Percentiles rank a stretch among this genome's conserved stretches.
Conservation (phyloP, 2,329 filamentous ascomycete species). For the Aspergillus pseudotamarii region DNA sequence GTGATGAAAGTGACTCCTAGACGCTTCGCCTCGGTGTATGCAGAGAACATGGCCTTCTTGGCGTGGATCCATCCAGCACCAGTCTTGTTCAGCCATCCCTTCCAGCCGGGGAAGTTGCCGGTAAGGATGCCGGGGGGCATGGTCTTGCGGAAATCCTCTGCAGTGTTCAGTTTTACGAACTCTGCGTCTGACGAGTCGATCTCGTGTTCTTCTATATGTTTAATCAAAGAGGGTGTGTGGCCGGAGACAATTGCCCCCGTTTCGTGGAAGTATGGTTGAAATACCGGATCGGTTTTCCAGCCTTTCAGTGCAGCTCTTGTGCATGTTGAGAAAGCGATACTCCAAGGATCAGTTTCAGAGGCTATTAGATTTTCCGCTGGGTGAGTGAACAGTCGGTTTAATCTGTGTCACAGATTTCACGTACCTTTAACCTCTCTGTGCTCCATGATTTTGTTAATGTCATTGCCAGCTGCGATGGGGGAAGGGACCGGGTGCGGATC, state of each 20-base stretch:
- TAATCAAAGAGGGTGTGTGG: slow-evolving; percentile 42
- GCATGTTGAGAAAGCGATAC: slow-evolving; percentile 27
- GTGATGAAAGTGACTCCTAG: slow-evolving; percentile 54
- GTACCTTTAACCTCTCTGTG: slow-evolving; percentile 41
- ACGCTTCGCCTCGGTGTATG: slow-evolving; percentile 48
- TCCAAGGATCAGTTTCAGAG: slow-evolving; percentile 17
- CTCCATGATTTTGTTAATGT: slow-evolving; percentile 53
- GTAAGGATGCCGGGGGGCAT: slow-evolving; percentile 58
- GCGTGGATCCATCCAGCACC: slow-evolving; percentile 60
- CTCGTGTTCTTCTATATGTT: slow-evolving; percentile 42
- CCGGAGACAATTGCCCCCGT: slow-evolving; percentile 48
- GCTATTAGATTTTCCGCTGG: not conserved
- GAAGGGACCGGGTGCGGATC: slow-evolving; percentile 52
- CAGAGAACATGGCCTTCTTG: slow-evolving; percentile 50
- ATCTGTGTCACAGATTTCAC: not conserved
- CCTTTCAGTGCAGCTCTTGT: slow-evolving; percentile 37
- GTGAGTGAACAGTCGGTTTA: not conserved
- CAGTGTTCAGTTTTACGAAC: slow-evolving; percentile 42
- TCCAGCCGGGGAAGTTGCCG: slow-evolving; percentile 54
- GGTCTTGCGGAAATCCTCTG: slow-evolving; percentile 51
- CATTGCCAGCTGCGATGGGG: slow-evolving; percentile 53
- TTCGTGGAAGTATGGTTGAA: slow-evolving; percentile 50
- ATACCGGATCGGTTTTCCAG: slow-evolving; percentile 50
- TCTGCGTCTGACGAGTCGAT: slow-evolving; percentile 33
- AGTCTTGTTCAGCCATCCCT: slow-evolving; percentile 46